A percentile compares a stretch with the other conserved stretches of the same genome.
phyloP scores from a whole-genome alignment of 1,139 yeast species.

The Debaryomyces udenii region DNA sequence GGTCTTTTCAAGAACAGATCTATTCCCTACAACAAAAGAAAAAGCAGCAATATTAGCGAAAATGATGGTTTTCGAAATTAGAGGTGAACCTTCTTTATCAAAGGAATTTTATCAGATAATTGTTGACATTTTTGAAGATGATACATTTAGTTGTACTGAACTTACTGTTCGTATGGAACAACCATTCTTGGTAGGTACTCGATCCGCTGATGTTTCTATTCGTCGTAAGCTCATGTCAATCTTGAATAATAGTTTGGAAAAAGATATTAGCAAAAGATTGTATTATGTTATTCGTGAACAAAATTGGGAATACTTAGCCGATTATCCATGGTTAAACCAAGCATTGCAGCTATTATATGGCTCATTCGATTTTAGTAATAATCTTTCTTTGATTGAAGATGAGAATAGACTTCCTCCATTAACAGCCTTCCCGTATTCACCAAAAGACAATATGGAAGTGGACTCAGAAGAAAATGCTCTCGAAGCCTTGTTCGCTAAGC shows the following conservation, averaged over 20 bases:
- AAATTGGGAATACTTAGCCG: conserved; percentile 95
- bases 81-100: conserved; percentile 82
- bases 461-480: conserved; percentile 27
- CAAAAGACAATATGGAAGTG: conserved; percentile 29
- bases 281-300: conserved; percentile 88
- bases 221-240: conserved; percentile 81
- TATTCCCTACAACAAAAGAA: conserved; percentile 94
- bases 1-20: conserved; percentile 83
- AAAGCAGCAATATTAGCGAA: conserved; percentile 93
- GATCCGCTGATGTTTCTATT: conserved; percentile 74
- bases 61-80: conserved; percentile 89
- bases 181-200: conserved; percentile 92
- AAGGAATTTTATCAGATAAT: conserved; percentile 84
- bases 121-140: conserved; percentile 85
- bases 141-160: conserved; percentile 79
- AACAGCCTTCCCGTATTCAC: conserved; percentile 43
- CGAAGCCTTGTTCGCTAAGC: conserved; percentile 48
- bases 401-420: conserved; percentile 63
- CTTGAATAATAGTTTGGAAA: conserved; percentile 77
- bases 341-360: conserved; percentile 88
- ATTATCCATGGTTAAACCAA: conserved; percentile 93
- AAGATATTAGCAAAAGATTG: conserved; percentile 75
- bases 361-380: conserved; percentile 59
- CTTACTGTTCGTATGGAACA: conserved; percentile 95
- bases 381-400: conserved; percentile 44